phyloP scores from a whole-genome alignment of 163 green algal species.

The Chloromonas sp. region DNA sequence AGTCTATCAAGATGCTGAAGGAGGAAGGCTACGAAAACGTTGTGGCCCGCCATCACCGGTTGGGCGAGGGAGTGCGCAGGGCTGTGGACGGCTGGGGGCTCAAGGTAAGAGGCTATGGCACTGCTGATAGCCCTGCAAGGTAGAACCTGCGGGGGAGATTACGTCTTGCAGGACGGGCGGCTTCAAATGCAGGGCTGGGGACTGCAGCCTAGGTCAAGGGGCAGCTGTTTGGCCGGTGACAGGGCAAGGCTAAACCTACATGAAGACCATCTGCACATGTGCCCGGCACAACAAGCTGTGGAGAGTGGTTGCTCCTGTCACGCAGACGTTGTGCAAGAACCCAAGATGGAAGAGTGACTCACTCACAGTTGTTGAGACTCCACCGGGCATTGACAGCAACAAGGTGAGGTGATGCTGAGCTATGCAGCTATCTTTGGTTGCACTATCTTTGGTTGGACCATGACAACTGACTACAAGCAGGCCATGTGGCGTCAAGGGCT shows the following conservation, averaged over 20 bases:
- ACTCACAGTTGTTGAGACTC: slow-evolving; percentile 90
- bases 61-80: slow-evolving; percentile 80
- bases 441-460: too few species aligned
- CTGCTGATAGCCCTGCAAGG: too few species aligned
- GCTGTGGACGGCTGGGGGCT: slow-evolving; percentile 90
- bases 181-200: too few species aligned
- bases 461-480: too few species aligned
- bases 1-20: slow-evolving; percentile 53
- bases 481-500: too few species aligned
- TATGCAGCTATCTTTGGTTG: too few species aligned
- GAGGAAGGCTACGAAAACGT: slow-evolving; percentile 86
- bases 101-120: slow-evolving; percentile 34
- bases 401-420: slow-evolving; percentile 17
- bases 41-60: slow-evolving; percentile 77
- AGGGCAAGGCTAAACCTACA: too few species aligned
- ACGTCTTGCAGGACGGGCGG: too few species aligned
- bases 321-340: slow-evolving; percentile 88
- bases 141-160: too few species aligned
- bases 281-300: background rate
- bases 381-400: slow-evolving; percentile 80
- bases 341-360: slow-evolving; percentile 81
- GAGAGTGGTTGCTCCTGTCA: slow-evolving; percentile 24
- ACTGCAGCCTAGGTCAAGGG: too few species aligned
- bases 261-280: background rate
- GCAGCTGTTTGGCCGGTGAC: too few species aligned